Percentiles rank a stretch among this genome's conserved stretches.
phyloP scores from a whole-genome alignment of 2,329 filamentous ascomycete species.

The Fusarium concolor region DNA sequence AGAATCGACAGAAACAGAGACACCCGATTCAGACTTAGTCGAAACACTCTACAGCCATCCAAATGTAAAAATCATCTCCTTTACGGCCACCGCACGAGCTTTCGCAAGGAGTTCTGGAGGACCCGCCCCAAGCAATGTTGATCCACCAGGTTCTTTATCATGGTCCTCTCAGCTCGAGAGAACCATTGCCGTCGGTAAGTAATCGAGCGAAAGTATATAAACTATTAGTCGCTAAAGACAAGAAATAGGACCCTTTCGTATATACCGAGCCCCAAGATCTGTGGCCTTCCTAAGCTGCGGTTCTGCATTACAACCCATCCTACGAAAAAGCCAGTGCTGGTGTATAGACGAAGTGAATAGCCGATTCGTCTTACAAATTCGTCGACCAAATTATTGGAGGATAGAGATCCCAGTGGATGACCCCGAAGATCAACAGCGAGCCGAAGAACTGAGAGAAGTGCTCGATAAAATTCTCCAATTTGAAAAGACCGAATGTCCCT shows the following conservation, averaged over 20 bases:
- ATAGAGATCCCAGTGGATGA: conserved; percentile 82
- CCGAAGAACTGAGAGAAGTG: conserved; percentile 75
- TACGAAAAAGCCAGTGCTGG: conserved; percentile 94
- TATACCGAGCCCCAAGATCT: conserved; percentile 87
- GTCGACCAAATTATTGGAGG: conserved; percentile 87
- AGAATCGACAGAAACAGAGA: conserved; percentile 38
- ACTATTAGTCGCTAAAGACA: not conserved
- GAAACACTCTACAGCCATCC: conserved; percentile 82
- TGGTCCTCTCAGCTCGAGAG: conserved; percentile 83
- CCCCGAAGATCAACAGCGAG: conserved; percentile 60
- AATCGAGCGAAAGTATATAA: too few relatives aligned
- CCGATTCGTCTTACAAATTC: conserved; percentile 86
- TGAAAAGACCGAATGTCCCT: conserved; percentile 89
- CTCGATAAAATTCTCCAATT: conserved; percentile 81
- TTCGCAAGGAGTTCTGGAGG: conserved; percentile 50
- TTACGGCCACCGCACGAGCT: conserved; percentile 55
- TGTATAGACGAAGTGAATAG: conserved; percentile 85
- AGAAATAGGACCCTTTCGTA: conserved; percentile 74
- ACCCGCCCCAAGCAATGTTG: conserved; percentile 50
- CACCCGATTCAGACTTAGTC: conserved; percentile 53
- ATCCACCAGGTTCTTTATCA: conserved; percentile 72
- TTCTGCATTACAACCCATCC: conserved; percentile 83
- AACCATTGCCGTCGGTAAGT: conserved; percentile 80
- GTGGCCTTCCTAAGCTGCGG: conserved; percentile 91
- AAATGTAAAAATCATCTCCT: conserved; percentile 74